Base-by-base conservation (phyloP, 306 rosid genomes). In the Potentilla sterilis region DNA sequence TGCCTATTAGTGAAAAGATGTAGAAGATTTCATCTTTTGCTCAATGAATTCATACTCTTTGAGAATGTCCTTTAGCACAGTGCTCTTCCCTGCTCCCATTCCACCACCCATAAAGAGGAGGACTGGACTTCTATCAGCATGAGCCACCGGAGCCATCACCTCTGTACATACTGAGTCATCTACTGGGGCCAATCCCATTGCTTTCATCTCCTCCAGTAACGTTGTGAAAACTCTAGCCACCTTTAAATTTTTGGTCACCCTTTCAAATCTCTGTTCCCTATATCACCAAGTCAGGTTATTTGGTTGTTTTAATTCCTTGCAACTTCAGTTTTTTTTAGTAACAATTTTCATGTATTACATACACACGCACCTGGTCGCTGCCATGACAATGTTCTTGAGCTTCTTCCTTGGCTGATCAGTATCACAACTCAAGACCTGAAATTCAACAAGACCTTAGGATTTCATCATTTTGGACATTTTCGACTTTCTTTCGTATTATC, bases 21-120 rank as follows among this genome's bases (percentile, higher is more conserved):
- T 9, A 64, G 8, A 7, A 64, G 2, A 64, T 64, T 64, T 37
- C 8, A 7, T 64, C 4, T 22, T 57, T 73, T 24, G 38, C 41
- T 28, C 34, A 6, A 22, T 15, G 15, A 9, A 51, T 11, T 75
- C 89, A 18, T 88, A 96, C 99, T 96, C 99, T 90, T 96, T 92
- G 77, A 90, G 97, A 83, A 96, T 96, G 65, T 96, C 99, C 75
- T 96, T 88, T 2, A 96, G 91, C 38, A 89, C 99, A 0, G 97
- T 92, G 89, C 98, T 96, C 89, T 96, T 96, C 38, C 99, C 98
- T 9, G 99, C 99, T 77, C 99, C 98, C 99, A 96, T 92, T 32
- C 98, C 98, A 65, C 99, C 97, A 0, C 99, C 99, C 99, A 96
- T 96, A 85, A 96, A 85, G 75, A 96, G 97, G 43, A 96, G 96